Evolutionary conservation across 208 protist species (phyloP).

Genomic region (Vickermania spadyakhi): DNA sequence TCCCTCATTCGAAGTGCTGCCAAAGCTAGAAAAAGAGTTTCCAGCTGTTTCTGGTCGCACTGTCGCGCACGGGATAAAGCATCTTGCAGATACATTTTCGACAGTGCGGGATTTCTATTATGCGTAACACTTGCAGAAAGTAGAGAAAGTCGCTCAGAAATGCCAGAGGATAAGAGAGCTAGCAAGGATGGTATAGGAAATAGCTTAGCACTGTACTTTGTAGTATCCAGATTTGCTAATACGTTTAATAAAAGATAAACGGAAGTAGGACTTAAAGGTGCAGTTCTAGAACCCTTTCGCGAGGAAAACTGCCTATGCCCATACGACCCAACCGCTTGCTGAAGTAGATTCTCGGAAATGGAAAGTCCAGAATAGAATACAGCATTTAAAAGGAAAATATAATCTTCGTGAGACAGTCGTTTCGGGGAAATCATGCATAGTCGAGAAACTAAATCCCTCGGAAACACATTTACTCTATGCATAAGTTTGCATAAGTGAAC

Average conservation of each 20-base stretch:
- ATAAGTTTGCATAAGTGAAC: neutral
- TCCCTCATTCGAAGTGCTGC: neutral
- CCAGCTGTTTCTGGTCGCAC: neutral
- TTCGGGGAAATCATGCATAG: neutral
- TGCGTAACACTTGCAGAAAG: neutral
- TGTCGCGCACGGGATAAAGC: neutral
- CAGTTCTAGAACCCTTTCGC: neutral
- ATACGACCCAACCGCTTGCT: neutral
- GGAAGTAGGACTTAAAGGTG: neutral
- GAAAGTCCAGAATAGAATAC: neutral
- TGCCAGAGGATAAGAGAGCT: neutral
- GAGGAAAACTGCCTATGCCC: neutral
- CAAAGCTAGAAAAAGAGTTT: neutral
- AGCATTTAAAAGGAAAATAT: neutral
- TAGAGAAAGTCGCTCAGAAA: neutral
- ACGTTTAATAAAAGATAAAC: constrained; percentile 1
- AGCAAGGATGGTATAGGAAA: neutral
- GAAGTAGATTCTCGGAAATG: neutral
- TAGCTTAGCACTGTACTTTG: neutral
- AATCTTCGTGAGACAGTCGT: neutral
- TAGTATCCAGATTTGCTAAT: neutral
- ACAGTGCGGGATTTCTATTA: neutral
- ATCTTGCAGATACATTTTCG: neutral
- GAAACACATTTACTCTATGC: neutral
- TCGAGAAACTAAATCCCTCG: neutral